Conservation (phyloP, 495 filamentous ascomycete genomes). For the Hypoxylon lenormandii region DNA sequence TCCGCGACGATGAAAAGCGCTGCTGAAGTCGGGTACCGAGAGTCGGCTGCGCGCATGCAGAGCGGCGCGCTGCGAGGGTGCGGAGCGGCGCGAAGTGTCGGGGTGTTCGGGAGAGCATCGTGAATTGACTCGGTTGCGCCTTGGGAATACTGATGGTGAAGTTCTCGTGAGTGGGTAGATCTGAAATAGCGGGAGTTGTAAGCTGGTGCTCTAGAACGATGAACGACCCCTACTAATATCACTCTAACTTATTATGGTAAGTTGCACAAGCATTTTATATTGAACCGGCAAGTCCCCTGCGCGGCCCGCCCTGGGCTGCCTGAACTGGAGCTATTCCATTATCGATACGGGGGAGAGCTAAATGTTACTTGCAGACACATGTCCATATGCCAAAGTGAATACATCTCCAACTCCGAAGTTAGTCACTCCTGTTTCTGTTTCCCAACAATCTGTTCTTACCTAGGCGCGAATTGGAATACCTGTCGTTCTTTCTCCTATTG, state of each 20-base stretch:
- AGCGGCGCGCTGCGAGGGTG: slow-evolving; percentile 11
- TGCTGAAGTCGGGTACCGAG: too few relatives aligned
- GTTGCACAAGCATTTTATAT: slow-evolving; percentile 9
- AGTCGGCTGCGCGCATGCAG: slow-evolving; percentile 1
- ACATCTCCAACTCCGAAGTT: slow-evolving; percentile 40
- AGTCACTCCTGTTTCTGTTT: slow-evolving; percentile 2
- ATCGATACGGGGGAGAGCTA: slow-evolving; percentile 34
- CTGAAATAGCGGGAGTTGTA: not conserved
- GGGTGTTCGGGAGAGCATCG: slow-evolving; percentile 34
- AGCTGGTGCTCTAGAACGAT: too few relatives aligned
- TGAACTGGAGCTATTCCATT: slow-evolving; percentile 26
- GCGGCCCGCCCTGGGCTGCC: not conserved
- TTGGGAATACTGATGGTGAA: not conserved
- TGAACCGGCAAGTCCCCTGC: slow-evolving; percentile 33
- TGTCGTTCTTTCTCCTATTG: slow-evolving; percentile 12
- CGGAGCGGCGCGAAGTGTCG: slow-evolving; percentile 29
- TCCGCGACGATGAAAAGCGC: too few relatives aligned
- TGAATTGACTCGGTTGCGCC: slow-evolving; percentile 1
- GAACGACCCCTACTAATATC: too few relatives aligned
- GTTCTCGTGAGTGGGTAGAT: not conserved
- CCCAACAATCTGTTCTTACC: slow-evolving; percentile 45
- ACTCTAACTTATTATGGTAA: slow-evolving; percentile 14
- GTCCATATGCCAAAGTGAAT: slow-evolving; percentile 41
- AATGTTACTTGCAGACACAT: slow-evolving; percentile 36
- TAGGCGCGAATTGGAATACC: slow-evolving; percentile 29